A percentile compares a stretch with the other conserved stretches of the same genome.
Conservation (phyloP, 148 eudicot species). For the Silene uniflora region DNA sequence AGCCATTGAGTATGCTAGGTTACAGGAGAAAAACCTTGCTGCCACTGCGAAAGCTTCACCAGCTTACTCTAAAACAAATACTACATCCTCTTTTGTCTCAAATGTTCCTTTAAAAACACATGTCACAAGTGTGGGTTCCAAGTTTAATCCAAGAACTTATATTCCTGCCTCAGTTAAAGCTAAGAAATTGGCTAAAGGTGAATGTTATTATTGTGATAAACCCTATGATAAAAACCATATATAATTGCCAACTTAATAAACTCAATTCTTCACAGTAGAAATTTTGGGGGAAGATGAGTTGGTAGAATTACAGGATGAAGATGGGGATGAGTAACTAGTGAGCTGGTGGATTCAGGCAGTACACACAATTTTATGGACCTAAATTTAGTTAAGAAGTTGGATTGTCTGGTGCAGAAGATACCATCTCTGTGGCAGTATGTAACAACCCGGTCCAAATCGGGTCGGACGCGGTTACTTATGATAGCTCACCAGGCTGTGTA, state of each 20-base stretch:
- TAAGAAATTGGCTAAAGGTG: background rate
- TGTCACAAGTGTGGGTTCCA: no score
- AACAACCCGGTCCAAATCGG: no score
- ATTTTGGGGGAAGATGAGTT: background rate
- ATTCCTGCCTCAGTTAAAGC: background rate
- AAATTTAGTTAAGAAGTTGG: background rate
- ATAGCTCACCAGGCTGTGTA: no score
- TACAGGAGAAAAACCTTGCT: no score
- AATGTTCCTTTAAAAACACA: background rate
- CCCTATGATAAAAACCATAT: background rate
- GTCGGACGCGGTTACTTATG: no score
- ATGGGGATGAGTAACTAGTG: no score
- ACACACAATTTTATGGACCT: background rate
- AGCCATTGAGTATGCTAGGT: background rate
- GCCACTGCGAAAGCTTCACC: background rate
- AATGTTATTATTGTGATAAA: no score
- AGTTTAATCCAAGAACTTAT: background rate
- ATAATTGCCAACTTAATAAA: no score
- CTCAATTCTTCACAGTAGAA: background rate
- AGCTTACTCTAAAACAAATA: no score
- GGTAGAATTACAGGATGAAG: no score
- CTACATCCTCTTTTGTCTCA: background rate
- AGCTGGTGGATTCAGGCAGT: no score
- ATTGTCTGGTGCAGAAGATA: background rate
- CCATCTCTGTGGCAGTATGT: background rate